phyloP scores from a whole-genome alignment of 192 early-diverging fungal genomes.

The Podila clonocystis region DNA sequence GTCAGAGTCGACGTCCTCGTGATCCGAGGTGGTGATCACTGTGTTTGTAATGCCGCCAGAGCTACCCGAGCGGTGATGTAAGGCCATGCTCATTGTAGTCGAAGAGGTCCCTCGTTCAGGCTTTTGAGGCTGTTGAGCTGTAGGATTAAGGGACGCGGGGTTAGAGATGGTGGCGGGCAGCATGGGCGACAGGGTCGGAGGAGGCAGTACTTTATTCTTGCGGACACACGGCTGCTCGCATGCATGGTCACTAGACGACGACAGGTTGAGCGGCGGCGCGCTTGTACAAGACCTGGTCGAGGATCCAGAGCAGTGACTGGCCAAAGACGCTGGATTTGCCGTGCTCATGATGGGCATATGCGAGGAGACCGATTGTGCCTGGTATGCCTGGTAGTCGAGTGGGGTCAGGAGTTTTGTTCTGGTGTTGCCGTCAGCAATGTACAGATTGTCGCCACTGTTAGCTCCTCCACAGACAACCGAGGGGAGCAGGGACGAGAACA shows the following conservation, averaged over 20 bases:
- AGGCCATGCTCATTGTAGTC: too few species aligned
- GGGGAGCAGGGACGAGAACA: neutral
- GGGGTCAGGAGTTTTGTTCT: neutral
- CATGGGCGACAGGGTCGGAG: slow-evolving; percentile 34
- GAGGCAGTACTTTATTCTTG: slow-evolving; percentile 43
- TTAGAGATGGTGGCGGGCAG: slow-evolving; percentile 31
- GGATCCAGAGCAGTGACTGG: too few species aligned
- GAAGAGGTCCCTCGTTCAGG: too few species aligned
- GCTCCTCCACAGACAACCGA: neutral
- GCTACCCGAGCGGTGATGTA: too few species aligned
- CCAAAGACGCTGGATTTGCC: too few species aligned
- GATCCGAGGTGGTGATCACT: neutral
- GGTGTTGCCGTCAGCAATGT: neutral
- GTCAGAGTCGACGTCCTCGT: neutral
- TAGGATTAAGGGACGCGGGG: slow-evolving; percentile 28
- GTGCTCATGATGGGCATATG: too few species aligned
- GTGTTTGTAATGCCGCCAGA: too few species aligned
- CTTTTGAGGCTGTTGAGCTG: neutral
- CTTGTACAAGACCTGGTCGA: too few species aligned
- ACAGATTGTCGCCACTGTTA: neutral
- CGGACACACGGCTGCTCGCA: slow-evolving; percentile 40
- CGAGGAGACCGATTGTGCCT: too few species aligned
- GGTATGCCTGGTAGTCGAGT: neutral
- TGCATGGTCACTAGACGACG: neutral
- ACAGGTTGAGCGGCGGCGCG: neutral